These are phyloP conservation scores for Takakia lepidozioides DNA, from an alignment of 225 moss, liverwort and hornwort species.

Conservation along the genomic window DNA sequence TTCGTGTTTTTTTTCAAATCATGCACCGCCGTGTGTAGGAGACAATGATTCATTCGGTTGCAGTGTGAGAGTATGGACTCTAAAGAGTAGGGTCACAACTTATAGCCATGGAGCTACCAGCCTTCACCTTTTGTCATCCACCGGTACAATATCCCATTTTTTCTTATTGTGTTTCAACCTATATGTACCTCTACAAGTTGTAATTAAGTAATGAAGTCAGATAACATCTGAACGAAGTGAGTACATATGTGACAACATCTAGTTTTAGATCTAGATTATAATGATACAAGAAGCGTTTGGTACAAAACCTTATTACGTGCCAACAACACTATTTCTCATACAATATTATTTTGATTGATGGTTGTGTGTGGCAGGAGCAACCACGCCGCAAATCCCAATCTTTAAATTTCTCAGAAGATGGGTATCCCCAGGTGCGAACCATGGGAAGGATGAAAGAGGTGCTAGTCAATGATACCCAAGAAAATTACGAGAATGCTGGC, in stretches of 20 bases:
- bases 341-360: not conserved
- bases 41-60: too few relatives aligned
- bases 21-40: too few relatives aligned
- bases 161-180: too few relatives aligned
- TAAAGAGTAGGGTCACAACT: too few relatives aligned
- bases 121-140: conserved; percentile 89
- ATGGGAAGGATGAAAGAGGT: conserved; percentile 44
- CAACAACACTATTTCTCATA: not conserved
- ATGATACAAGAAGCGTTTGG: not conserved
- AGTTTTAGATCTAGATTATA: not conserved
- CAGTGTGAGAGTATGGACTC: too few relatives aligned
- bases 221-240: not conserved
- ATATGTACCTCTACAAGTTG: not conserved
- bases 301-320: not conserved
- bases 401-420: conserved; percentile 73
- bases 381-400: conserved; percentile 71
- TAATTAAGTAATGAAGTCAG: not conserved
- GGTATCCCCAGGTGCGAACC: conserved; percentile 59
- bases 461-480: conserved; percentile 62
- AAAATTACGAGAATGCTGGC: conserved; percentile 82
- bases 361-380: conserved; percentile 69
- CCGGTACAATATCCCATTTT: conserved; percentile 30
- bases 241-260: not conserved
- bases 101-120: conserved; percentile 91
- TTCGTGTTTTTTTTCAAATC: too few relatives aligned